Base-by-base conservation (phyloP, 805 yeast genomes). In the Ogataea trehaloabstinens region DNA sequence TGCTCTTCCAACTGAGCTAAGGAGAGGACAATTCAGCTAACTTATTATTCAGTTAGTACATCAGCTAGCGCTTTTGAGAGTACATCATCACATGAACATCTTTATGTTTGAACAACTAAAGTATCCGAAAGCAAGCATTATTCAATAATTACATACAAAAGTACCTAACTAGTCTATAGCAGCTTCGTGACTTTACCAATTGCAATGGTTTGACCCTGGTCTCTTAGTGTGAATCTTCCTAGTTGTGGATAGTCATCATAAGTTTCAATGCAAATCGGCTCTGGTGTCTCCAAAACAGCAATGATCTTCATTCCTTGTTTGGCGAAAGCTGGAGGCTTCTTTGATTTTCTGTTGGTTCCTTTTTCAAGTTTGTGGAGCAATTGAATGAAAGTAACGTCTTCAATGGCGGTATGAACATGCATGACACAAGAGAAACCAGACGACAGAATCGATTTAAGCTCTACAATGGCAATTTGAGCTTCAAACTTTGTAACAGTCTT, bases 381-480 rank as follows among this genome's bases (percentile, higher is more conserved):
- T 56, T 81, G 80, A 37, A 82, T 73, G 60, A 93, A 78, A 19
- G 75, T 74, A 37, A 93, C 96, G 67, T 93, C 99, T 69, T 93
- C 98, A 53, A 91, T 89, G 40, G 98, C 98, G 35, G 98, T 88
- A 71, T 93, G 99, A 54, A 93, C 84, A 61, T 93, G 99, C 96
- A 93, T 91, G 40, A 93, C 97, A 76, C 98, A 93, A 11, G 96
- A 81, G 73, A 81, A 93, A 41, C 99, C 99, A 36, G 95, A 81
- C 4, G 99, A 86, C 58, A 93, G 73, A 58, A 93, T 93, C 15
- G 96, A 85, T 69, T 86, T 89, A 66, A 93, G 79, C 70, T 93
- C 99, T 42, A 93, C 96, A 67, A 93, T 86, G 40, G 97, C 98
- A 49, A 93, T 78, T 67, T 91, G 96, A 5, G 98, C 98, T 69